Conservation (phyloP, 179 eudicot species). For the Actinidia chinensis region DNA sequence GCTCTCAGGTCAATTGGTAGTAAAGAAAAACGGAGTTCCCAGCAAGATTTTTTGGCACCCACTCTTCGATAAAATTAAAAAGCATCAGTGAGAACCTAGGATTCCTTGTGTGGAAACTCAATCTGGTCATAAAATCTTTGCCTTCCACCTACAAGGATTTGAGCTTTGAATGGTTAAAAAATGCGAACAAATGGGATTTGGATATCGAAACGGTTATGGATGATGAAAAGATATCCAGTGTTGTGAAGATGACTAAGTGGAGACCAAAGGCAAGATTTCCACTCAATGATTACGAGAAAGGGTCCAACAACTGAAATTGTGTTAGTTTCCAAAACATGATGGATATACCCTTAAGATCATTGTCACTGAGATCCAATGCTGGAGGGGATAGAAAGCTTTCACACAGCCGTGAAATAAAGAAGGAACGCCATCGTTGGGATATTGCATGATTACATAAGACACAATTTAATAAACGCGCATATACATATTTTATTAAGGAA, state of each 20-base stretch:
- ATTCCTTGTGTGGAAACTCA: background rate
- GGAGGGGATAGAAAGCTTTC: background rate
- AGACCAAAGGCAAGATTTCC: conserved; percentile 6
- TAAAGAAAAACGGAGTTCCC: background rate
- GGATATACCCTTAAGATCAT: conserved; percentile 2
- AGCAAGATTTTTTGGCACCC: background rate
- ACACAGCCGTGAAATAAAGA: background rate
- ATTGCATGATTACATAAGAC: no score
- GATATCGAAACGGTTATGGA: background rate
- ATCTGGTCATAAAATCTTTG: background rate
- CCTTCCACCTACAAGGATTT: background rate
- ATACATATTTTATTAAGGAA: background rate
- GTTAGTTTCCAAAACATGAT: conserved; percentile 5
- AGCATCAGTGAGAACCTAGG: conserved; percentile 1
- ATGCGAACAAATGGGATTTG: background rate
- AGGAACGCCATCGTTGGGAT: no score
- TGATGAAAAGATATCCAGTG: background rate
- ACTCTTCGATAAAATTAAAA: background rate
- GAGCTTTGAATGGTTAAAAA: conserved; percentile 8
- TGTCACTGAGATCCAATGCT: conserved; percentile 2
- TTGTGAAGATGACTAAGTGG: background rate
- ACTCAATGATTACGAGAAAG: conserved; percentile 3
- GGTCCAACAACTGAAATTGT: background rate
- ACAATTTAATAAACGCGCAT: background rate
- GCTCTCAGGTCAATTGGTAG: background rate